Evolutionary conservation across 768 basidiomycete genomes (phyloP).

Genomic region (Kwoniella shandongensis): DNA sequence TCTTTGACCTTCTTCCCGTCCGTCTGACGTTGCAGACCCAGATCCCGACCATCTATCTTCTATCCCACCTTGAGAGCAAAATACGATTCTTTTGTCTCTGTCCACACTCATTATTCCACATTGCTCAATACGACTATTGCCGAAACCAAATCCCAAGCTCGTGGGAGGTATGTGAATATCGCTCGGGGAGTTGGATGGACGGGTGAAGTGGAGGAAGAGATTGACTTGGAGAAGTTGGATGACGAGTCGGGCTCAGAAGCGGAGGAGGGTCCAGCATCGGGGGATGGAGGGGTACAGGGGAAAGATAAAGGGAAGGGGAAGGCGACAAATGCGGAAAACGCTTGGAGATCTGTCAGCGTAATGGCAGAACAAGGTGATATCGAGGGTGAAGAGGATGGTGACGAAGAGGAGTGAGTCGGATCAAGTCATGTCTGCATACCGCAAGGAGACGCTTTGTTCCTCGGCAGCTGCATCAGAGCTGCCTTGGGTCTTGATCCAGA

Average conservation of each 20-base stretch:
- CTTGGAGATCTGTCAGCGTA: conserved; percentile 26
- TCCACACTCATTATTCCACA: conserved; percentile 16
- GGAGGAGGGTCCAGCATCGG: not conserved
- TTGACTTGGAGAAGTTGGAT: conserved; percentile 25
- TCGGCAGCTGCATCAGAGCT: no score
- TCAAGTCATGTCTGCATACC: not conserved
- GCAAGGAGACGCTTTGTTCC: no score
- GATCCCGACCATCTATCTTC: conserved; percentile 44
- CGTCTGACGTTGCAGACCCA: conserved; percentile 21
- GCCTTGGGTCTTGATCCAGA: no score
- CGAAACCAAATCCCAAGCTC: conserved; percentile 20
- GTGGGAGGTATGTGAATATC: conserved; percentile 42
- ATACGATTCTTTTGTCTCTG: conserved; percentile 43
- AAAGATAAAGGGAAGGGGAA: conserved; percentile 30
- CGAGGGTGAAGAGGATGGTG: conserved; percentile 10
- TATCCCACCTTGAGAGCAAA: conserved; percentile 46
- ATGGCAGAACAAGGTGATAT: conserved; percentile 23
- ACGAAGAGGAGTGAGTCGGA: conserved; percentile 12
- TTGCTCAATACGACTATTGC: not conserved
- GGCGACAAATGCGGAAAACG: conserved; percentile 5
- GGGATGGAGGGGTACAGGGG: conserved; percentile 27
- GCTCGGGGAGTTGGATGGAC: conserved; percentile 43
- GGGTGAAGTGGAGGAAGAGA: conserved; percentile 10
- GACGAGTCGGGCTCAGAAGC: conserved; percentile 1
- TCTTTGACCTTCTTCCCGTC: not conserved